Evolutionary conservation across 2,329 filamentous ascomycete species (phyloP).

Genomic region (Incumbomyces delicatus): DNA sequence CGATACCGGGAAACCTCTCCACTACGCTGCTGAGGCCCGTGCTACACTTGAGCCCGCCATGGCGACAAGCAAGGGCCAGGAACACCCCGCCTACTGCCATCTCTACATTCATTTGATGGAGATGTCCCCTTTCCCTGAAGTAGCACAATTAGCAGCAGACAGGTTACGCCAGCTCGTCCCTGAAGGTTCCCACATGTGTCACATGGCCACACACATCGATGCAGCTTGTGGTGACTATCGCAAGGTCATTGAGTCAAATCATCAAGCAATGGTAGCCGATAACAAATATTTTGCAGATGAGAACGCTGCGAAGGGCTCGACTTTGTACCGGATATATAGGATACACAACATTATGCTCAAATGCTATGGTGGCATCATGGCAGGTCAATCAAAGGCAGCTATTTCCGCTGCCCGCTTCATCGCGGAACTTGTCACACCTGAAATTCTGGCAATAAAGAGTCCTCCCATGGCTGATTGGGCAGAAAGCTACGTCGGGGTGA

Average conservation of each 20-base stretch:
- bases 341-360: background rate
- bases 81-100: slow-evolving; percentile 1
- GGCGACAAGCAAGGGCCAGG: background rate
- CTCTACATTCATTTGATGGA: slow-evolving; percentile 6
- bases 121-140: slow-evolving; percentile 3
- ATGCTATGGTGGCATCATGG: slow-evolving; percentile 1
- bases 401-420: background rate
- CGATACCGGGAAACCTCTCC: slow-evolving; percentile 1
- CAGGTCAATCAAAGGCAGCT: background rate
- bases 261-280: background rate
- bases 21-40: slow-evolving; percentile 1
- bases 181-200: slow-evolving; percentile 1
- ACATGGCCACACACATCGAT: slow-evolving; percentile 4
- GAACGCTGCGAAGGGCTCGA: slow-evolving; percentile 1
- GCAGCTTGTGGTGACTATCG: slow-evolving; percentile 1
- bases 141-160: slow-evolving; percentile 2
- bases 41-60: background rate
- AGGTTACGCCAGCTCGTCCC: slow-evolving; percentile 2
- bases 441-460: slow-evolving; percentile 6
- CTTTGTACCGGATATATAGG: background rate
- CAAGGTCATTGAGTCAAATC: slow-evolving; percentile 1
- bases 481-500: slow-evolving; percentile 11
- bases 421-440: background rate
- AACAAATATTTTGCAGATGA: slow-evolving; percentile 3
- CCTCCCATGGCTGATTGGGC: slow-evolving; percentile 16